Evolutionary conservation across 331 rosid genomes (phyloP).

Genomic region (Spiraea crenata): DNA sequence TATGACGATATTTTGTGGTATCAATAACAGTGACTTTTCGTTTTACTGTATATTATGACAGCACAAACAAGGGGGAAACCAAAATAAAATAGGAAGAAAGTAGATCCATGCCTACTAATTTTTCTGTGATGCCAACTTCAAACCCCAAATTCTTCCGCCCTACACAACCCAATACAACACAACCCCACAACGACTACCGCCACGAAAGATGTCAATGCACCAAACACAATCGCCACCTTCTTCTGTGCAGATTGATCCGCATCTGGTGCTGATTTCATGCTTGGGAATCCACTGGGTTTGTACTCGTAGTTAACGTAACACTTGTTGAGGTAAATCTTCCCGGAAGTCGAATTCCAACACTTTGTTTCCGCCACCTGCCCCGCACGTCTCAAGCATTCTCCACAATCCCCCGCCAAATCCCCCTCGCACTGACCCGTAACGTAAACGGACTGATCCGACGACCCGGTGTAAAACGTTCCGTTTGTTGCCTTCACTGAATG

Average conservation of each 20-base stretch:
- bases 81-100: neutral
- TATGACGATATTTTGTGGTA: no score
- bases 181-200: constrained; percentile 32
- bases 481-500: constrained; percentile 52
- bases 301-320: constrained; percentile 76
- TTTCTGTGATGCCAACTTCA: neutral
- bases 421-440: constrained; percentile 92
- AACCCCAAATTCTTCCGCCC: no score
- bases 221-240: constrained; percentile 82
- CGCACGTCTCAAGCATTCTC: constrained; percentile 62
- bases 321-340: constrained; percentile 66
- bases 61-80: neutral
- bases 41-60: no score
- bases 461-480: constrained; percentile 65
- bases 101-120: constrained; percentile 4
- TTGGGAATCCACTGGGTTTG: constrained; percentile 73
- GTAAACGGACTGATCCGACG: constrained; percentile 57
- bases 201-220: constrained; percentile 83
- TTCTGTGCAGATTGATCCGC: constrained; percentile 33
- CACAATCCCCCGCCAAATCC: constrained; percentile 63
- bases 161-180: no score
- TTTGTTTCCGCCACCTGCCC: constrained; percentile 40
- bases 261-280: constrained; percentile 45
- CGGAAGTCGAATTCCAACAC: constrained; percentile 66
- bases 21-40: no score